Evolutionary conservation across 2,329 filamentous ascomycete genomes (phyloP).

Genomic region (Trichoderma citrinoviride): DNA sequence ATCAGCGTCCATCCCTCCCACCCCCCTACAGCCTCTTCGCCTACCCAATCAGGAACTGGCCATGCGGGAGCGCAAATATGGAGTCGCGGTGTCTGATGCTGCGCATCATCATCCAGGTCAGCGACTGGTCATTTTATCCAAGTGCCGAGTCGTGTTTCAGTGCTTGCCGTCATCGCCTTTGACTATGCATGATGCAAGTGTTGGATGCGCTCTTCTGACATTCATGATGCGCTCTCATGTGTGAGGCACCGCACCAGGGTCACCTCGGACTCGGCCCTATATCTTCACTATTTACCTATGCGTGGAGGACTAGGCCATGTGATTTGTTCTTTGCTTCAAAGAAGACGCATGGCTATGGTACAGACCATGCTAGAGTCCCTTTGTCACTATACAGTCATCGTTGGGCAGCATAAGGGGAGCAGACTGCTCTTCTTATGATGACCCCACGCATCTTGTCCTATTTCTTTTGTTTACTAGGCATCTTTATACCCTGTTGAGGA

Average conservation of each 20-base stretch:
- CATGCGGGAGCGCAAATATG: not conserved
- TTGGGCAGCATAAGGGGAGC: not conserved
- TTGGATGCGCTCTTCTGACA: no score
- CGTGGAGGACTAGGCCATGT: not conserved
- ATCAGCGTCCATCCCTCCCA: not conserved
- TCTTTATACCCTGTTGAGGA: conserved; percentile 23
- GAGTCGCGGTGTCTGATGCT: not conserved
- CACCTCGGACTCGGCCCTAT: no score
- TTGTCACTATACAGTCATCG: not conserved
- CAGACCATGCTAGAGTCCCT: not conserved
- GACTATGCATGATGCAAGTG: no score
- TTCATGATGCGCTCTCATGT: not conserved
- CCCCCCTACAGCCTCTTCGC: not conserved
- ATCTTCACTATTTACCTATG: no score
- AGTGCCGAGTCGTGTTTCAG: no score
- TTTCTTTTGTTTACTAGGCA: conserved; percentile 18
- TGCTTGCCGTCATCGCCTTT: no score
- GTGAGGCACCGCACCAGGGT: not conserved
- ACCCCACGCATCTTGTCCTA: not conserved
- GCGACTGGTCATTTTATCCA: no score
- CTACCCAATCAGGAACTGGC: conserved; percentile 4
- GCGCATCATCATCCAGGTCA: no score
- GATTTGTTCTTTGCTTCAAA: not conserved
- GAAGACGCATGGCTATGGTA: not conserved
- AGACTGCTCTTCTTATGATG: not conserved